Evolutionary conservation across 1,284 basidiomycete species (phyloP), one percentile per base, ranked within the genome.

Genomic region (Cutaneotrichosporon curvatum): DNA sequence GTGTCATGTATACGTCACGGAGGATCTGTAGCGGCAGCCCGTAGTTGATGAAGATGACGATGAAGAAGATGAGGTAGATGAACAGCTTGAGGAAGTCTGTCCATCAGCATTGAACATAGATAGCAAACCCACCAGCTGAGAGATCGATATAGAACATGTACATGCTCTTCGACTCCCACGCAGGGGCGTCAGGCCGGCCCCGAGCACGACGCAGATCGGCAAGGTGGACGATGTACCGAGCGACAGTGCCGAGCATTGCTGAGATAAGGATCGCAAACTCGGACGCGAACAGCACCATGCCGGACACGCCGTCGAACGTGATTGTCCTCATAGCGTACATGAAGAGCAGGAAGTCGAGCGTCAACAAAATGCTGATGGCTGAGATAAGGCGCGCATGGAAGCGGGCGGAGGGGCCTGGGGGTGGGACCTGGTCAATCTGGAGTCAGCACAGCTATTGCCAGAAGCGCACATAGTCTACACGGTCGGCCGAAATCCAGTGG

Each of bases 91-190:
- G 73, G 72, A 95, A 91, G 70, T 97, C 94, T 91, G 64, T 2
- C 12, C 12, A 43, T 51, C 31, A 48, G 43, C n/a, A n/a, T 42
- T 5, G 5, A 3, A 18, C 41, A 48, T 18, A 16, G 40, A 38
- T 51, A 37, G 37, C 40, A 12, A 42, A 61, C 75, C 45, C 58
- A 88, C 89, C 88, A 40, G 90, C 92, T n/a, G 78, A 76, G 36
- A 97, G 74, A 61, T 97, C 94, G 55, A 97, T 82, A 65, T 95
- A 96, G 74, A 96, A 95, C 14, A 89, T 76, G 75, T 84, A 94
- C 82, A 96, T 94, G 74, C 87, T 92, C 77, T 98, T 98, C 62
- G 87, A 84, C 70, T 98, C 92, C 95, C 94, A 98, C 39, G 84
- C 81, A 48, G 88, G 87, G 0, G 88, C 88, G 64, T 86, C 86